phyloP scores from a whole-genome alignment of 2,329 filamentous ascomycete genomes.

The Cladosporium colombiae region DNA sequence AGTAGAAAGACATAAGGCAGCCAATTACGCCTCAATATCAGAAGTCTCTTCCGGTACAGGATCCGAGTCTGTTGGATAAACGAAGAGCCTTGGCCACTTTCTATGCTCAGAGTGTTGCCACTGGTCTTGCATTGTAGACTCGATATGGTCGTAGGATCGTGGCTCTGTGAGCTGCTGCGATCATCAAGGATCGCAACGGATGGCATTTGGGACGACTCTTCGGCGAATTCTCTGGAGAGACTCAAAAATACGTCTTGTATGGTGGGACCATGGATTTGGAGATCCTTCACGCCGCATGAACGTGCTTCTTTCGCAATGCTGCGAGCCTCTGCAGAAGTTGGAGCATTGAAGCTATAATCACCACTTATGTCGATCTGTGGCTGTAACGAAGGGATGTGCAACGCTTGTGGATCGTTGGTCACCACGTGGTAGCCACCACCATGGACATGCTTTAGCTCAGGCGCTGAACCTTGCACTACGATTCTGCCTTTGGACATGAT shows the following conservation, averaged over 20 bases:
- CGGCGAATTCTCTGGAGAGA: constrained; percentile 73
- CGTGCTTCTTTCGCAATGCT: constrained; percentile 1
- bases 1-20: constrained; percentile 73
- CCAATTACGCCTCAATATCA: constrained; percentile 74
- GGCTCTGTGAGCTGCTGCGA: constrained; percentile 22
- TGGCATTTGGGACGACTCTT: constrained; percentile 41
- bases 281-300: constrained; percentile 63
- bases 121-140: constrained; percentile 28
- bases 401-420: constrained; percentile 2
- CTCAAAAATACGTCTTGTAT: constrained; percentile 89
- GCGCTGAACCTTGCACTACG: constrained; percentile 77
- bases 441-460: constrained; percentile 74
- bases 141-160: constrained; percentile 23
- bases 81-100: constrained; percentile 68
- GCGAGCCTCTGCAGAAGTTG: constrained; percentile 12
- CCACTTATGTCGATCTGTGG: constrained; percentile 38
- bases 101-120: constrained; percentile 21
- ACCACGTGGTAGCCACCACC: constrained; percentile 77
- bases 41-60: constrained; percentile 73
- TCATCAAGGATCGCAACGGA: not conserved
- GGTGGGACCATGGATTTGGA: constrained; percentile 80
- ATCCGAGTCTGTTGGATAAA: constrained; percentile 66
- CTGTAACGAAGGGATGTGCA: constrained; percentile 9
- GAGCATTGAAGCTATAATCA: constrained; percentile 49
- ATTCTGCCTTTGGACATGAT: constrained; percentile 81